Evolutionary conservation across 2,329 filamentous ascomycete genomes (phyloP).

Genomic region (Sarocladium oryzae): DNA sequence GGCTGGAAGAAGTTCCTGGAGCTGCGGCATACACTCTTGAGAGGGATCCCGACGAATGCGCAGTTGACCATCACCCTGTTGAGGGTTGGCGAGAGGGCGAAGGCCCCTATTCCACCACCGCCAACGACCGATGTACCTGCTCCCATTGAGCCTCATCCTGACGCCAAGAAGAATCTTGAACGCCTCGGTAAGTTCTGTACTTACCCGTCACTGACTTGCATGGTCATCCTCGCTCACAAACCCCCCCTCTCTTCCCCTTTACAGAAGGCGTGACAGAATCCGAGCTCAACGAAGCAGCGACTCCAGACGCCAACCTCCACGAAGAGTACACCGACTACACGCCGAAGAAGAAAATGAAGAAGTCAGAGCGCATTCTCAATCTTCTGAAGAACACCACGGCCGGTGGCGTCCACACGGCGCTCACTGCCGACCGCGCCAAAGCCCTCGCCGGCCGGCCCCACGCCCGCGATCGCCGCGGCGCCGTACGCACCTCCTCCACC

Average conservation of each 20-base stretch:
- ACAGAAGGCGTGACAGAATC: constrained; percentile 45
- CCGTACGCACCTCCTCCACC: constrained; percentile 43
- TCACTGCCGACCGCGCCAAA: constrained; percentile 64
- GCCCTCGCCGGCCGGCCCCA: constrained; percentile 52
- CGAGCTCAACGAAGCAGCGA: constrained; percentile 60
- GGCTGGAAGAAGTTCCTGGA: constrained; percentile 71
- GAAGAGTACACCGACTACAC: constrained; percentile 19
- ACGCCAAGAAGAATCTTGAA: constrained; percentile 31
- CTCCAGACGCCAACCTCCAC: constrained; percentile 29
- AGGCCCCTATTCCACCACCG: constrained; percentile 65
- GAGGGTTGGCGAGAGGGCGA: constrained; percentile 74
- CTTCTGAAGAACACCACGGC: constrained; percentile 65
- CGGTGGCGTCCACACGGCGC: constrained; percentile 63
- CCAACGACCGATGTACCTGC: constrained; percentile 30
- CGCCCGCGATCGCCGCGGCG: constrained; percentile 66
- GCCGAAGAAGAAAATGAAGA: constrained; percentile 27
- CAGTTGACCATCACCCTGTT: constrained; percentile 77
- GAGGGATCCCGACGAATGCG: constrained; percentile 79
- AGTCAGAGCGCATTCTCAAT: constrained; percentile 44
- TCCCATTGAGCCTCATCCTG: constrained; percentile 34
- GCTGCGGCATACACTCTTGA: constrained; percentile 68
- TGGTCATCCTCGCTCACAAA: constrained; percentile 16
- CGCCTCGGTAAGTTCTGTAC: constrained; percentile 26
- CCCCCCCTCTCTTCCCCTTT: no score
- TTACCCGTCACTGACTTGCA: not conserved